Base-by-base conservation (phyloP, 306 rosid species). In the Lathyrus aphaca region DNA sequence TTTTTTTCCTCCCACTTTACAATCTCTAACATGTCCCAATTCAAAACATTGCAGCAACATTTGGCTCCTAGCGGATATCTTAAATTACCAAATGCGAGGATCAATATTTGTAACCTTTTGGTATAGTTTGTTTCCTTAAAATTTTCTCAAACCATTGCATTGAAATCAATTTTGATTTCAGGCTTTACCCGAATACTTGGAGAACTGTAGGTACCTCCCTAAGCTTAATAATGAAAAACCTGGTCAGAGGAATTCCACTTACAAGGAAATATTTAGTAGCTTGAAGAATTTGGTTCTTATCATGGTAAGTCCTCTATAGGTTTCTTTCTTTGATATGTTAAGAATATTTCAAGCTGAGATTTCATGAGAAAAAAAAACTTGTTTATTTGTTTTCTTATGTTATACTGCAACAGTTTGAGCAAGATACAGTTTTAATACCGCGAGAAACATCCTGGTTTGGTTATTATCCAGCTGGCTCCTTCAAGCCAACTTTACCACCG, bases 361-460 rank as follows among this genome's bases (percentile, higher is more conserved):
- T 70, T 58, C 10, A 39, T 51, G 71, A 57, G 46, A 15, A 53
- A 37, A n/a, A n/a, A 71, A 37, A 70, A 71, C 37, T 64, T 45
- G 16, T 30, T 39, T 68, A 25, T 27, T 10, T 65, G 13, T 62
- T 32, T 35, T 82, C 61, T 58, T 45, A 54, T 66, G 51, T 59
- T 25, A 11, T 57, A 15, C 42, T 27, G 49, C 44, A 64, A 69
- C 91, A 95, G 99, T 91, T 86, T 76, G 83, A 89, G 87, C 66
- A 83, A 0, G 97, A 95, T 80, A 74, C 74, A 14, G 96, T 91
- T 46, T 74, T 95, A 76, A 83, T 95, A 64, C 97, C 96, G 0
- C 89, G 74, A 76, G 99, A 95, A 82, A 95, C 95, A 18, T 72
- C 99, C 66, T 91, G 96, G 97, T 95, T 95, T 76, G 97, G 96